These are phyloP conservation scores for Wickerhamomyces alni DNA, from an alignment of 805 yeast species.

Conservation along the genomic window DNA sequence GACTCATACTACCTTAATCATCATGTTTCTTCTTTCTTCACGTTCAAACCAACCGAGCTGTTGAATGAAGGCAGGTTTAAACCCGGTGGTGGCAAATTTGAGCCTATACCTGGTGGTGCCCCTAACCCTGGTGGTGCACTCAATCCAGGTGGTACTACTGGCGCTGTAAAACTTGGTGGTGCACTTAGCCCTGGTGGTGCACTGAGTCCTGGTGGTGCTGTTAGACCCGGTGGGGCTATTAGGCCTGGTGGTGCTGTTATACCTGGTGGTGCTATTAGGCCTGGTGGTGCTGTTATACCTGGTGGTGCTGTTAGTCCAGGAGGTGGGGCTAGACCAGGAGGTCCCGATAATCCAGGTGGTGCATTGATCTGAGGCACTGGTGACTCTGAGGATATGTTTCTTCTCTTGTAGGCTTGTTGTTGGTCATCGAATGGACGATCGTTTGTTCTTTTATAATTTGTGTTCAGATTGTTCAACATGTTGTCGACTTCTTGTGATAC, in stretches of 20 bases:
- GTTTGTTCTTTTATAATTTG: conserved; percentile 11
- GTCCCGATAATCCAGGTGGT: conserved; percentile 13
- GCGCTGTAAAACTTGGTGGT: background rate
- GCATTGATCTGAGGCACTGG: conserved; percentile 4
- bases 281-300: conserved; percentile 3
- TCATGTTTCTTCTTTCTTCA: no score
- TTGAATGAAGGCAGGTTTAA: background rate
- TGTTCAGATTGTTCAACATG: conserved; percentile 44
- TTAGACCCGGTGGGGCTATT: background rate
- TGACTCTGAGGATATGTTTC: conserved; percentile 4
- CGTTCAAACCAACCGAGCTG: no score
- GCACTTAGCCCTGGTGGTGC: conserved; percentile 8
- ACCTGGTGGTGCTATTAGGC: conserved; percentile 3
- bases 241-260: background rate
- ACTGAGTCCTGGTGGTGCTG: conserved; percentile 13
- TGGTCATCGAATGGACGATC: background rate
- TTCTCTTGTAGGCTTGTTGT: conserved; percentile 10
- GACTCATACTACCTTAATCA: no score
- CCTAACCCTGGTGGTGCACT: no score
- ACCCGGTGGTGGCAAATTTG: conserved; percentile 11
- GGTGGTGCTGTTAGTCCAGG: conserved; percentile 15
- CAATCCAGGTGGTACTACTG: background rate
- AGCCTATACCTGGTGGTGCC: background rate
- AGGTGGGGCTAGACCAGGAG: conserved; percentile 9
- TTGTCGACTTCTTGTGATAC: conserved; percentile 45